A percentile compares a stretch with the other conserved stretches of the same genome.
phyloP scores from a whole-genome alignment of 2,329 filamentous ascomycete genomes.

The Sporothrix sp. region DNA sequence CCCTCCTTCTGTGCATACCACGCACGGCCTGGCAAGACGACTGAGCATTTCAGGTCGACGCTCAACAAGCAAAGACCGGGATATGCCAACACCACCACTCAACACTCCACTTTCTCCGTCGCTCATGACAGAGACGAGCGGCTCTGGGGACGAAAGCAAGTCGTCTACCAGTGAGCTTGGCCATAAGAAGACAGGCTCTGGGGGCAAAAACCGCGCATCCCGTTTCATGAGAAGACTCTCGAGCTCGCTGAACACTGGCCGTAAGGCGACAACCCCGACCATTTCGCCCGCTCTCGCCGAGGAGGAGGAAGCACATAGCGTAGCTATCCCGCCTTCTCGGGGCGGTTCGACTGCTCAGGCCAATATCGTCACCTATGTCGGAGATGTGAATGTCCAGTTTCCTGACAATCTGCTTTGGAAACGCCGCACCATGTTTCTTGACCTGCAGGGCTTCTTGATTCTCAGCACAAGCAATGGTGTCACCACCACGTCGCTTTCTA shows the following conservation, averaged over 20 bases:
- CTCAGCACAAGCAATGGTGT: constrained; percentile 59
- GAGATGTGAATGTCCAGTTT: constrained; percentile 94
- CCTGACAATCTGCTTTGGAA: constrained; percentile 96
- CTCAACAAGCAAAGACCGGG: constrained; percentile 38
- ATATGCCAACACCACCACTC: constrained; percentile 17
- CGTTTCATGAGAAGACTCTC: constrained; percentile 52
- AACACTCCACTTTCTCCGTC: constrained; percentile 29
- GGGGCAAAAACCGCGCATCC: constrained; percentile 38
- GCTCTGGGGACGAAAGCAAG: constrained; percentile 39
- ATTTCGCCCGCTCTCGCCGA: constrained; percentile 44
- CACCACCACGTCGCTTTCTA: constrained; percentile 25
- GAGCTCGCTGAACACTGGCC: constrained; percentile 38
- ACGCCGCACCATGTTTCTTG: constrained; percentile 76
- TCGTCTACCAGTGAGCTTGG: constrained; percentile 27
- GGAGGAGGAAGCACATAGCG: constrained; percentile 31
- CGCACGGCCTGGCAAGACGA: constrained; percentile 46
- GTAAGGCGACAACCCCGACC: constrained; percentile 36
- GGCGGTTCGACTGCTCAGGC: constrained; percentile 22
- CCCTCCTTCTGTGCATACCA: constrained; percentile 38
- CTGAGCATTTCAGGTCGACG: constrained; percentile 55
- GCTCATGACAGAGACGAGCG: constrained; percentile 32
- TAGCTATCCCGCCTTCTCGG: constrained; percentile 10
- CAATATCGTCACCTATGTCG: constrained; percentile 56
- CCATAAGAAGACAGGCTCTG: constrained; percentile 25
- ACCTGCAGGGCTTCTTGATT: constrained; percentile 73